Conservation (phyloP, 257 asterid species). For the Dorcoceras hygrometricum region DNA sequence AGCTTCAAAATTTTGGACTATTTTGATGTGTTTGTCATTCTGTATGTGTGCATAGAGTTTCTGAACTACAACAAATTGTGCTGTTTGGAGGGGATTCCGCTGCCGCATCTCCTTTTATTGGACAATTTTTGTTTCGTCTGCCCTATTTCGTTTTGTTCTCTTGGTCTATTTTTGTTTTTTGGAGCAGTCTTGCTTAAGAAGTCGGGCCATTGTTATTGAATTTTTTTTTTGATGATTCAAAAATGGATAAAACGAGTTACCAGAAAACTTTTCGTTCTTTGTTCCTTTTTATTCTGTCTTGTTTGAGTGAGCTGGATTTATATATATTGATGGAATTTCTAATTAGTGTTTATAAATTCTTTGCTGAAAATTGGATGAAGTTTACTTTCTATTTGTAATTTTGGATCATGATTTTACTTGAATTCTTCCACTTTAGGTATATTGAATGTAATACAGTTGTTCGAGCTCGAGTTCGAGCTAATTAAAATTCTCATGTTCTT, state of each 20-base stretch:
- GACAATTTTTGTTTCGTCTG: conserved; percentile 34
- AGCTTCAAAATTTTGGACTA: conserved; percentile 77
- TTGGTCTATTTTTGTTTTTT: conserved; percentile 33
- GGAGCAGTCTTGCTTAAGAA: conserved; percentile 43
- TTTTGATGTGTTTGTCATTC: conserved; percentile 34
- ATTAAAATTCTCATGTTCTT: too few relatives aligned
- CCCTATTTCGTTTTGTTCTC: conserved; percentile 29
- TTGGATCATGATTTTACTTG: too few relatives aligned
- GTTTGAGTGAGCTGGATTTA: too few relatives aligned
- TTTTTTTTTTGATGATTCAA: conserved; percentile 34
- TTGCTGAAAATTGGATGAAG: too few relatives aligned
- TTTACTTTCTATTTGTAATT: too few relatives aligned
- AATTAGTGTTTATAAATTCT: too few relatives aligned
- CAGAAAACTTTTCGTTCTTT: not conserved
- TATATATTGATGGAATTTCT: too few relatives aligned
- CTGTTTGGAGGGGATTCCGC: conserved; percentile 36
- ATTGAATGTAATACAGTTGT: too few relatives aligned
- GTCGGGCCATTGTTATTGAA: conserved; percentile 23
- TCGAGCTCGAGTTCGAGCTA: too few relatives aligned
- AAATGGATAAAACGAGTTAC: not conserved
- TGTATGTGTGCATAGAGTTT: conserved; percentile 38
- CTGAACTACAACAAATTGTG: conserved; percentile 33
- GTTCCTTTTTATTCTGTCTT: not conserved
- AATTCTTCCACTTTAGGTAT: too few relatives aligned
- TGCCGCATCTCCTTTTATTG: conserved; percentile 34